phyloP scores from a whole-genome alignment of 306 rosid genomes.

The Castanospermum australe region DNA sequence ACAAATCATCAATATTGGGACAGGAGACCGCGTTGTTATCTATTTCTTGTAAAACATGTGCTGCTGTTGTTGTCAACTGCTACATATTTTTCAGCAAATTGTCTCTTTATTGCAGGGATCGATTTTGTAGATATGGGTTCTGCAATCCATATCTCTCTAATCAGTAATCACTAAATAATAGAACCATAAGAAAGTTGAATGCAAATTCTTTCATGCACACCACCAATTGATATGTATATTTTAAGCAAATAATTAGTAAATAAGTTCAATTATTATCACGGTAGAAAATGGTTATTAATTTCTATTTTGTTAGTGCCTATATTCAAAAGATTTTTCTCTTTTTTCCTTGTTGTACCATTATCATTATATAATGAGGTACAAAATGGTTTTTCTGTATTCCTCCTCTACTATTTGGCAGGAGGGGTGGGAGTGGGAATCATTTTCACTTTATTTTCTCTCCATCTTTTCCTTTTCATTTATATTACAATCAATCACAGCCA shows the following conservation, averaged over 20 bases:
- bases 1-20: not conserved
- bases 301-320: not conserved
- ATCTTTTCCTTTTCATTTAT: conserved; percentile 16
- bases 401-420: not conserved
- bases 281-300: too few relatives aligned
- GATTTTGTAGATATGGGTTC: not conserved
- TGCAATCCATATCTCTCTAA: too few relatives aligned
- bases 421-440: conserved; percentile 22
- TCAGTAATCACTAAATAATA: not conserved
- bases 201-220: not conserved
- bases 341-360: not conserved
- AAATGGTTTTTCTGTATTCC: not conserved
- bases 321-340: not conserved
- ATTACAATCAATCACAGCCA: conserved; percentile 24
- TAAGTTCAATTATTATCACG: not conserved
- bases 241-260: not conserved
- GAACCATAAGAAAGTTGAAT: not conserved
- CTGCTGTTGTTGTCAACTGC: not conserved
- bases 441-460: not conserved
- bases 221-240: not conserved
- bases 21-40: not conserved
- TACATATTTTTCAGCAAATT: too few relatives aligned
- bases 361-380: not conserved
- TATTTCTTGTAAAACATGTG: not conserved
- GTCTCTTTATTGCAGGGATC: not conserved